Percentiles rank a stretch among this genome's conserved stretches.
Conservation (phyloP, 306 rosid species). For the Comarum palustre region DNA sequence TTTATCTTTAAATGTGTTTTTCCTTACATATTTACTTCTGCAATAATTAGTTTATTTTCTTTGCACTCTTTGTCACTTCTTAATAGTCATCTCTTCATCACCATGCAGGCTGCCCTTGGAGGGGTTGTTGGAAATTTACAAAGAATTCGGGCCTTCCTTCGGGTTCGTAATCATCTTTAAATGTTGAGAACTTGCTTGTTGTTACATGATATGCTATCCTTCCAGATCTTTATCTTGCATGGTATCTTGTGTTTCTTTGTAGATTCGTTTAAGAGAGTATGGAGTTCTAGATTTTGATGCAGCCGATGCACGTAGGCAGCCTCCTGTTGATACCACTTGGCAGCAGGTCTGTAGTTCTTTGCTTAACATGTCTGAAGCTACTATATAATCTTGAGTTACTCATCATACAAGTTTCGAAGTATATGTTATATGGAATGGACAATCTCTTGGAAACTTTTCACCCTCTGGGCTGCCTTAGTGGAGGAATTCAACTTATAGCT, state of each 20-base stretch:
- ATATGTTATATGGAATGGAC: not conserved
- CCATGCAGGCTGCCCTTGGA: constrained; percentile 86
- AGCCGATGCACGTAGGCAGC: constrained; percentile 84
- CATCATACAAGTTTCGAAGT: not conserved
- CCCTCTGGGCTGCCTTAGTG: not conserved
- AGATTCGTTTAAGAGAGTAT: constrained; percentile 94
- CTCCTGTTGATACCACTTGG: constrained; percentile 98
- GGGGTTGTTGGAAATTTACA: constrained; percentile 94
- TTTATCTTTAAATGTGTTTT: no score
- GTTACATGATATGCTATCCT: constrained; percentile 16
- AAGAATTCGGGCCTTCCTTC: constrained; percentile 92
- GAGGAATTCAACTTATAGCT: not conserved
- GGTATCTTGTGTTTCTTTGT: constrained; percentile 31
- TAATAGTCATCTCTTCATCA: constrained; percentile 30
- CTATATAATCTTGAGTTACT: not conserved
- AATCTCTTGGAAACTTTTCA: not conserved
- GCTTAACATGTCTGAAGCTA: constrained; percentile 11
- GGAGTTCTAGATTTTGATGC: constrained; percentile 95
- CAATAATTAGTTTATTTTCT: constrained; percentile 13
- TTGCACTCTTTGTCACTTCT: constrained; percentile 3
- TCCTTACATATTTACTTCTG: not conserved
- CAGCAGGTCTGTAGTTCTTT: constrained; percentile 63
- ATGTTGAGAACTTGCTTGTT: constrained; percentile 21
- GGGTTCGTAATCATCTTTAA: constrained; percentile 60
- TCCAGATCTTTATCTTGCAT: not conserved